Evolutionary conservation across 1,139 yeast genomes (phyloP).

Genomic region (Yamadazyma siamensis): DNA sequence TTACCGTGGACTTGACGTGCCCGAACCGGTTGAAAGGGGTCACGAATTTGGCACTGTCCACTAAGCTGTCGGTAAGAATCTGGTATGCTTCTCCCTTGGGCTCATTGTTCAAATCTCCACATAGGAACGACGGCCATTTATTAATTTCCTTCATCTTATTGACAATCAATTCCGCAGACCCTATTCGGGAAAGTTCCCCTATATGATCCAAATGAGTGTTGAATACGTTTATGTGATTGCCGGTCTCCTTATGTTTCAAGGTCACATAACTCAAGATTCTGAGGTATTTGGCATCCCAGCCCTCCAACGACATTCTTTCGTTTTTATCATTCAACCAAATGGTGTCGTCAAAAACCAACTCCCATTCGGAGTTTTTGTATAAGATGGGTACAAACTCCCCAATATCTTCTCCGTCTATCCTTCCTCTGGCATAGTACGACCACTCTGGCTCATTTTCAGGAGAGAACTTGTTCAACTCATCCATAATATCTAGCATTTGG

Average conservation of each 20-base stretch:
- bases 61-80: constrained; percentile 27
- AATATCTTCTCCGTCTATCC: constrained; percentile 28
- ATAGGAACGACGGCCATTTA: constrained; percentile 39
- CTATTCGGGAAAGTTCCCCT: constrained; percentile 45
- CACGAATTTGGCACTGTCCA: constrained; percentile 27
- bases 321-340: constrained; percentile 33
- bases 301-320: constrained; percentile 27
- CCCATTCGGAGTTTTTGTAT: constrained; percentile 30
- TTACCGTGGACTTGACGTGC: constrained; percentile 41
- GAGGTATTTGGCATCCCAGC: constrained; percentile 56
- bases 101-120: constrained; percentile 55
- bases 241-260: constrained; percentile 26
- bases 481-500: constrained; percentile 31
- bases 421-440: constrained; percentile 32
- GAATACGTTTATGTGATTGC: constrained; percentile 40
- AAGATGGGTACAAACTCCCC: constrained; percentile 39
- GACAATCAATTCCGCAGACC: constrained; percentile 46
- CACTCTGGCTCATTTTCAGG: constrained; percentile 23
- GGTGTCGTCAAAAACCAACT: constrained; percentile 26
- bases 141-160: constrained; percentile 35
- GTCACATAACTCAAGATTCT: constrained; percentile 47
- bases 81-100: constrained; percentile 47
- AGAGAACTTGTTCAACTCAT: constrained; percentile 24
- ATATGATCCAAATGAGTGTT: constrained; percentile 59
- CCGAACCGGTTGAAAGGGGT: constrained; percentile 37